Percentiles rank a stretch among this genome's conserved stretches.
Evolutionary conservation across 805 yeast genomes (phyloP).

Genomic region (Candida pseudoglaebosa): DNA sequence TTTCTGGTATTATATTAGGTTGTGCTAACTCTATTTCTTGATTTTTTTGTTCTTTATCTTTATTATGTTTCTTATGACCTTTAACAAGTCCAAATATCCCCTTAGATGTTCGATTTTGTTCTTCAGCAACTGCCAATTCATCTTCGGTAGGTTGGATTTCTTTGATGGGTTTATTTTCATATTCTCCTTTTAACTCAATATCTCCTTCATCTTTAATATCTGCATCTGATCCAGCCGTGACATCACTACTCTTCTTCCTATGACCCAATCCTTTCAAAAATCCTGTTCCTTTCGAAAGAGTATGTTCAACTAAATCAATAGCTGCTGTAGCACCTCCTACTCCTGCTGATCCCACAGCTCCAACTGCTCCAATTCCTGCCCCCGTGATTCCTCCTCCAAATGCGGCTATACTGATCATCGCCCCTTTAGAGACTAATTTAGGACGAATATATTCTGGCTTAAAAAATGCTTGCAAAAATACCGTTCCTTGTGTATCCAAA

Average conservation of each 20-base stretch:
- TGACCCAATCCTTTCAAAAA: constrained; percentile 31
- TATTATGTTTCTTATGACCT: constrained; percentile 1
- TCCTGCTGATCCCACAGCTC: constrained; percentile 31
- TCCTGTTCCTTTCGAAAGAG: constrained; percentile 45
- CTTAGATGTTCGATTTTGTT: background rate
- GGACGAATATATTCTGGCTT: constrained; percentile 67
- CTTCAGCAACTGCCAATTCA: constrained; percentile 9
- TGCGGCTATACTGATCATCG: constrained; percentile 32
- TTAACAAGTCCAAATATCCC: background rate
- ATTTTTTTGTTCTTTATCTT: constrained; percentile 7
- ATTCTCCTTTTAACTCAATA: constrained; percentile 4
- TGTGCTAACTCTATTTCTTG: constrained; percentile 15
- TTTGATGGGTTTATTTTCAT: constrained; percentile 5
- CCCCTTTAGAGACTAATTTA: constrained; percentile 36
- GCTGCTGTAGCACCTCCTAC: constrained; percentile 40
- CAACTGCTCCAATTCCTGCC: constrained; percentile 38
- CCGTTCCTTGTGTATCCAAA: constrained; percentile 62
- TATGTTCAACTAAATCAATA: constrained; percentile 44
- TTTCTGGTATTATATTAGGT: constrained; percentile 29
- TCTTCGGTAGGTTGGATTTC: constrained; percentile 9
- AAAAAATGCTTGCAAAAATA: constrained; percentile 53
- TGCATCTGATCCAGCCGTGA: too few relatives aligned
- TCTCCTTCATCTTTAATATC: too few relatives aligned
- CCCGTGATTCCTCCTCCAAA: constrained; percentile 39
- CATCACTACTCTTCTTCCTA: constrained; percentile 14